Evolutionary conservation across 306 rosid species (phyloP), one percentile per base, ranked within the genome.

Genomic region (Notholithocarpus densiflorus): DNA sequence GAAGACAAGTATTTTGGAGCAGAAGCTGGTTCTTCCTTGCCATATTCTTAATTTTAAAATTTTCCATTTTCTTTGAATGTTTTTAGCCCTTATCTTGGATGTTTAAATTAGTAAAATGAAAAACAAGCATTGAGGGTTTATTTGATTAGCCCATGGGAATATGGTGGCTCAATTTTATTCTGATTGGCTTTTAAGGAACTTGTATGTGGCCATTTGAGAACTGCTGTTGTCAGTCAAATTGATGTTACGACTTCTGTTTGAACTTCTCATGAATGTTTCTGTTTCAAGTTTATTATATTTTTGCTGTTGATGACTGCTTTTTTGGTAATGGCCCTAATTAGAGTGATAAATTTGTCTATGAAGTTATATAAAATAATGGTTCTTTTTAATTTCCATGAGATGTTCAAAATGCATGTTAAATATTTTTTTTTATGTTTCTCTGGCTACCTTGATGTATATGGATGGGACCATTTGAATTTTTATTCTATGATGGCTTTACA

Each of bases 21-120:
- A 86, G 15, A 88, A 86, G 75, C 87, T 87, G 97, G 97, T 90
- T 37, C 90, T 21, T 55, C 51, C 40, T 78, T 85, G 21, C 66
- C 79, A 20, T 69, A 19, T 40, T 29, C 34, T 71, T 21, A 56
- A 23, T 78, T 70, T 72, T 61, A 12, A 73, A 68, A 56, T 68
- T 81, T 72, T 66, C 9, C 60, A 48, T 75, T 37, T 81, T 20
- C 45, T 34, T 55, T 56, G 17, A 59, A 75, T 57, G 2, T 82
- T 82, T 82, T 54, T 48, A 19, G 23, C 66, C 57, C 31, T 21
- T 81, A 79, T 73, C 62, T 78, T 62, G 48, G 29, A 31, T 19
- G 10, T 21, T 66, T 34, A 18, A 66, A 66, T 65, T 31, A 66
- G 15, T 4, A 27, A 62, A 62, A 18, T 62, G 17, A 8, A 62